A percentile compares a stretch with the other conserved stretches of the same genome.
Conservation (phyloP, 257 asterid genomes). For the Solanum clarkiae region DNA sequence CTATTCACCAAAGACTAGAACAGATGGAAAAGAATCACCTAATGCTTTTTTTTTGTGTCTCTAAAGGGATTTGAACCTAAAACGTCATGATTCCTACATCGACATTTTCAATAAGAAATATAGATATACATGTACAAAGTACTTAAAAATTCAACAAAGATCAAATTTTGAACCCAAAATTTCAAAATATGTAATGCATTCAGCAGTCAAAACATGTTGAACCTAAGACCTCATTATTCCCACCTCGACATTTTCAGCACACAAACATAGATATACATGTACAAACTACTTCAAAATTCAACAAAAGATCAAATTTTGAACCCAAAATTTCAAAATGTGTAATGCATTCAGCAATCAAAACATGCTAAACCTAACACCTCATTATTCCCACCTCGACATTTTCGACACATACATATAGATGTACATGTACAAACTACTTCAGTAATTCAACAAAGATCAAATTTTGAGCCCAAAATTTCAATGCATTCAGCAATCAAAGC, state of each 20-base stretch:
- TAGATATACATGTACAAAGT: too few species aligned
- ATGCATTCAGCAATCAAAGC: not conserved
- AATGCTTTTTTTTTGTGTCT: not conserved
- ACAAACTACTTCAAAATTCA: not conserved
- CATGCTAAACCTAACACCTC: not conserved
- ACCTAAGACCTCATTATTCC: not conserved
- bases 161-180: not conserved
- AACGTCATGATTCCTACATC: too few species aligned
- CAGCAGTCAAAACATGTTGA: not conserved
- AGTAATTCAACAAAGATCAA: too few species aligned
- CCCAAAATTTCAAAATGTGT: not conserved
- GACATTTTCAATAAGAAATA: too few species aligned
- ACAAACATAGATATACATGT: not conserved
- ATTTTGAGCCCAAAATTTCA: not conserved
- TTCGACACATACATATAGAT: not conserved
- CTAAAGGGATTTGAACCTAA: not conserved
- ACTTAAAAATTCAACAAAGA: too few species aligned
- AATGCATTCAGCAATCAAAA: not conserved
- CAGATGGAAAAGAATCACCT: not conserved
- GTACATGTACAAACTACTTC: not conserved
- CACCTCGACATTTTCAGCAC: not conserved
- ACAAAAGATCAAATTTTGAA: not conserved
- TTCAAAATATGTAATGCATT: not conserved
- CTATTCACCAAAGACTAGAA: not conserved
- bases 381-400: not conserved